Conservation (phyloP, 768 basidiomycete genomes). For the Psilocybe azurescens region DNA sequence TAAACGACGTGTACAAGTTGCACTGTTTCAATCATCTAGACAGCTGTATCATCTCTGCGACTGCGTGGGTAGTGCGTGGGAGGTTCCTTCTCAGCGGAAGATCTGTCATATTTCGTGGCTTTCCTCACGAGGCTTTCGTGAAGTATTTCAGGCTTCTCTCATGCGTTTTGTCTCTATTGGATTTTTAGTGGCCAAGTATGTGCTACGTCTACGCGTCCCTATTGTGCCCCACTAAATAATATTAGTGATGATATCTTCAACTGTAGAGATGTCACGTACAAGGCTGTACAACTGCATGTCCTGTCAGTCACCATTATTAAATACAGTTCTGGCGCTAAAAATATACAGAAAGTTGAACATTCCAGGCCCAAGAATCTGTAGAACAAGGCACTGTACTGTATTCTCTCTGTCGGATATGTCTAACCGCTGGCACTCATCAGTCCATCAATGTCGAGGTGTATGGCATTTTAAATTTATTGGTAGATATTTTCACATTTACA, state of each 20-base stretch:
- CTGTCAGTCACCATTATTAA: too few species aligned
- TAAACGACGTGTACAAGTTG: not conserved
- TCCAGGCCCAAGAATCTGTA: not conserved
- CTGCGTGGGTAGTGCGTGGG: constrained; percentile 8
- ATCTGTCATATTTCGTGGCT: not conserved
- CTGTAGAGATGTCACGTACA: too few species aligned
- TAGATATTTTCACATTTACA: not conserved
- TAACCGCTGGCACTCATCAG: not conserved
- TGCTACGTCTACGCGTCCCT: too few species aligned
- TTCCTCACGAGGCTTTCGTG: not conserved
- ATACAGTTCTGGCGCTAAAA: too few species aligned
- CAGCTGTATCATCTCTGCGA: not conserved
- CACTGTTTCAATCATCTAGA: not conserved
- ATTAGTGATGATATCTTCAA: too few species aligned
- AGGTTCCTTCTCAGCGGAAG: not conserved
- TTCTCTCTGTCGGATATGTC: not conserved
- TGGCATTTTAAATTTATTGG: not conserved
- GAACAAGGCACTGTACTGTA: not conserved
- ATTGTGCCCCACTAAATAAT: too few species aligned
- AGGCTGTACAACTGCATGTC: too few species aligned
- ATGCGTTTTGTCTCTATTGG: too few species aligned
- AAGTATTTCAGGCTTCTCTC: not conserved
- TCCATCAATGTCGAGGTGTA: not conserved
- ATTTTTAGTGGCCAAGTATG: too few species aligned
- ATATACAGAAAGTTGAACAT: too few species aligned